These are phyloP conservation scores for Casuarina equisetifolia DNA, from an alignment of 306 rosid genomes.

Conservation along the genomic window DNA sequence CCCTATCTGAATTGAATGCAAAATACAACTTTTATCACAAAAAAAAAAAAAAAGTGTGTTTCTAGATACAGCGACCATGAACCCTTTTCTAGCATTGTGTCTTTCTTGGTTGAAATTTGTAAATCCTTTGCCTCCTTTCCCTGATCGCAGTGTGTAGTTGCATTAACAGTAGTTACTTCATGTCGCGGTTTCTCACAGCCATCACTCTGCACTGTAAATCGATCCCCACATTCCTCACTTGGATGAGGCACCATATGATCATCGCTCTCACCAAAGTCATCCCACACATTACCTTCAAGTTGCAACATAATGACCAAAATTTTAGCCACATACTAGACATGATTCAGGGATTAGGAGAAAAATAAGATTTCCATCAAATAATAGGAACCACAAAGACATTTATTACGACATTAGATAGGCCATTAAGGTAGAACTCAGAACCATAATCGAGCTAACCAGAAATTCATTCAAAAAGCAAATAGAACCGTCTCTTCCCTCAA, in stretches of 20 bases:
- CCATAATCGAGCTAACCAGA: neutral
- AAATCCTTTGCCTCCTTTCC: slow-evolving; percentile 39
- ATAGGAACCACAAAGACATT: neutral
- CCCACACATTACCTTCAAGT: too few species aligned
- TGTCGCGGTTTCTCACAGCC: slow-evolving; percentile 34
- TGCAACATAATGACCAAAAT: too few species aligned
- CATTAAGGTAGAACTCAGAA: too few species aligned
- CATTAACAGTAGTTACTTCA: slow-evolving; percentile 26
- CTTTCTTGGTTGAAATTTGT: slow-evolving; percentile 34
- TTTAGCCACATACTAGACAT: too few species aligned
- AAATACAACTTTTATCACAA: too few species aligned
- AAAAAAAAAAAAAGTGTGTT: too few species aligned
- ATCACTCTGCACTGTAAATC: slow-evolving; percentile 35
- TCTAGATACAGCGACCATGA: slow-evolving; percentile 39
- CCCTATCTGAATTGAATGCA: too few species aligned
- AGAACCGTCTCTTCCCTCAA: neutral
- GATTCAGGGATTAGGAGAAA: neutral
- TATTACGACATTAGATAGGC: too few species aligned
- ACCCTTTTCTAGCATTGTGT: slow-evolving; percentile 55
- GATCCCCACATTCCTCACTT: slow-evolving; percentile 36
- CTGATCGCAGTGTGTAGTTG: neutral
- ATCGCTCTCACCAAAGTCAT: slow-evolving; percentile 45
- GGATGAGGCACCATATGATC: slow-evolving; percentile 54
- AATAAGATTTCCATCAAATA: neutral
- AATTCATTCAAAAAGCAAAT: neutral